Base-by-base conservation (phyloP, 345 rosid genomes). In the Euphorbia peplus region DNA sequence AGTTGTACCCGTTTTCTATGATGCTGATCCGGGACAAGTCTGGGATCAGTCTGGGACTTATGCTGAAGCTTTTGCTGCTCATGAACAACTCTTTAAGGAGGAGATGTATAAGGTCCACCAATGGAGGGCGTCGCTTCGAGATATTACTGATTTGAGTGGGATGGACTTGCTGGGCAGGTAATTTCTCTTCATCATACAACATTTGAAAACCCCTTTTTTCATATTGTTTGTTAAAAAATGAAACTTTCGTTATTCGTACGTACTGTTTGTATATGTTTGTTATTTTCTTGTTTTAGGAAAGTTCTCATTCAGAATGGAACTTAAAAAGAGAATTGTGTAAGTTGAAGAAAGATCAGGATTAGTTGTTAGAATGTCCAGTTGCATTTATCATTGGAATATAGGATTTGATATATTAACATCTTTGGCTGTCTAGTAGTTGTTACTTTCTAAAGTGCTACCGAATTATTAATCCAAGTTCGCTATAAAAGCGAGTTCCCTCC, bases 1-100 rank as follows among this genome's bases (percentile, higher is more conserved):
- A 32, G 69, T 66, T 66, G 12, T 66, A 47, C 69, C 69, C 6
- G 59, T 66, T 66, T 66, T 66, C 30, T 66, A 66, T 66, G 69
- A 66, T 32, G 59, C 59, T 1, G 69, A 51, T 66, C 69, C 69
- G 4, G 0, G 18, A 8, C 59, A 51, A 19, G 69, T 52, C 30
- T 30, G 60, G 48, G 21, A 66, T 1, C 69, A 66, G 60, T 48
- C 59, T 39, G 67, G 73, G 52, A 51, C 26, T 25, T 70, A 32
- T 37, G 67, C 67, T 7, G 54, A 70, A 50, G 68, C 74, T 10
- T 70, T 70, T 62, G 74, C 62, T 61, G 28, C 15, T 22, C 68
- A 70, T 70, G 67, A 62, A 39, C 22, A 48, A 30, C 15, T 3
- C 2, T 69, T 69, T 35, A 59, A 46, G 54, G 67, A 62, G 8